Evolutionary conservation across 139 green algal species (phyloP).

Genomic region (Limnomonas spitsbergensis): DNA sequence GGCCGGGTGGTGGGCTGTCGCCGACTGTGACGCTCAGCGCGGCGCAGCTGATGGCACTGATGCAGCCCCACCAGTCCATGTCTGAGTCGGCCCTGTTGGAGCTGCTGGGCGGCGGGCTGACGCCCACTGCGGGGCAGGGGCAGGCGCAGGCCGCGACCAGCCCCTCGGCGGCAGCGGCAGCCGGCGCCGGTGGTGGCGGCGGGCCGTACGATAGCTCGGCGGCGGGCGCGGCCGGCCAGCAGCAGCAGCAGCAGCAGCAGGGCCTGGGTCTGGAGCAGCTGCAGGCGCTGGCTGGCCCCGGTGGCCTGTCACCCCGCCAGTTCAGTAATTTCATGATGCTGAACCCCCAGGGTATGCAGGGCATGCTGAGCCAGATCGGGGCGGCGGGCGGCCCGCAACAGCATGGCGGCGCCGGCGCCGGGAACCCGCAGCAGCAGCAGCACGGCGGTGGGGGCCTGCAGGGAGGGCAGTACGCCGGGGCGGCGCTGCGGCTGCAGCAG

Average conservation of each 20-base stretch:
- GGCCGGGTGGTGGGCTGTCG: neutral
- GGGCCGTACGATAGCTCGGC: no score
- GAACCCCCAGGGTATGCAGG: neutral
- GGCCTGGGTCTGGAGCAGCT: neutral
- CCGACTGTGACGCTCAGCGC: neutral
- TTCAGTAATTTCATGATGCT: slow-evolving; percentile 1
- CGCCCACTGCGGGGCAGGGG: no score
- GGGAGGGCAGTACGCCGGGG: neutral
- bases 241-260: neutral
- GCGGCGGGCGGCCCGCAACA: neutral
- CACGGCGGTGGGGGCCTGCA: no score
- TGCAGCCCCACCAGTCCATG: neutral
- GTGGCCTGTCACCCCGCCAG: neutral
- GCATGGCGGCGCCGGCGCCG: no score
- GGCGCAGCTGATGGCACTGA: neutral
- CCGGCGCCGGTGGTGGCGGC: no score
- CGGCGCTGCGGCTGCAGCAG: neutral
- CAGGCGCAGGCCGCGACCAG: neutral
- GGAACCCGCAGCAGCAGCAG: no score
- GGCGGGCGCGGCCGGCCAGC: neutral
- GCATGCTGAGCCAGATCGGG: neutral
- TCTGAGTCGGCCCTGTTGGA: neutral
- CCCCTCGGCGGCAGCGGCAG: neutral
- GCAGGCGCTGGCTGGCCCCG: neutral
- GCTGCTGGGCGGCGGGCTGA: neutral